These are phyloP conservation scores for Cinnamomum chago DNA, from an alignment of 164 flowering plant genomes.

Conservation along the genomic window DNA sequence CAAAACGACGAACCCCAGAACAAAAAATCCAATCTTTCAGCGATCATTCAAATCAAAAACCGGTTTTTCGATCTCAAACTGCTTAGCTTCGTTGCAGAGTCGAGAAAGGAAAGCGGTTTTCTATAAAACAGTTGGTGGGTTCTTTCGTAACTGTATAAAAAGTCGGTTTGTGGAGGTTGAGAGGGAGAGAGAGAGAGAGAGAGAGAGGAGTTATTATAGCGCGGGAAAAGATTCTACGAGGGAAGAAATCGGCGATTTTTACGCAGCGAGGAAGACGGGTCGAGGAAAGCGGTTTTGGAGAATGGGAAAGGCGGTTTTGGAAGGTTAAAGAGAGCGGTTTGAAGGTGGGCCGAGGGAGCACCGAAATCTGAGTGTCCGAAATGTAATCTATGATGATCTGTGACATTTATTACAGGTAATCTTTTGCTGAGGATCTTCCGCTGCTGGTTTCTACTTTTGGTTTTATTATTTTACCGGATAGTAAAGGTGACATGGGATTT, in stretches of 20 bases:
- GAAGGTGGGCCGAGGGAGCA: background rate
- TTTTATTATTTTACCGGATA: no score
- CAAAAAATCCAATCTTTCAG: background rate
- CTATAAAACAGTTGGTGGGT: background rate
- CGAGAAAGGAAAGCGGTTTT: slow-evolving; percentile 4
- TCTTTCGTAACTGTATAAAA: background rate
- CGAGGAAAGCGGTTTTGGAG: slow-evolving; percentile 1
- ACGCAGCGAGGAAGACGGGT: background rate
- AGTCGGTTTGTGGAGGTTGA: background rate
- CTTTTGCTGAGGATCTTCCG: slow-evolving; percentile 6
- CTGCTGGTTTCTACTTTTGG: no score
- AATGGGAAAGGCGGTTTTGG: background rate
- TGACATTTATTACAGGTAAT: slow-evolving; percentile 8
- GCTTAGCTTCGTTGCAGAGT: background rate
- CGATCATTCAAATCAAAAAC: background rate
- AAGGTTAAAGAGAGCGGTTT: background rate
- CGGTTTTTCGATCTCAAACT: background rate
- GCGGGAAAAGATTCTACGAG: slow-evolving; percentile 5
- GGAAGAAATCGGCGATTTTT: slow-evolving; percentile 4
- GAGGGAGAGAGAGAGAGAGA: background rate
- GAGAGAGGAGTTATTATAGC: background rate
- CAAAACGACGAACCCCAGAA: background rate
- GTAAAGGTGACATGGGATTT: background rate
- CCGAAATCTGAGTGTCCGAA: slow-evolving; percentile 9
- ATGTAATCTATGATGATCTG: slow-evolving; percentile 12